phyloP scores from a whole-genome alignment of 2,329 filamentous ascomycete species.

The Trichoderma pleuroti region DNA sequence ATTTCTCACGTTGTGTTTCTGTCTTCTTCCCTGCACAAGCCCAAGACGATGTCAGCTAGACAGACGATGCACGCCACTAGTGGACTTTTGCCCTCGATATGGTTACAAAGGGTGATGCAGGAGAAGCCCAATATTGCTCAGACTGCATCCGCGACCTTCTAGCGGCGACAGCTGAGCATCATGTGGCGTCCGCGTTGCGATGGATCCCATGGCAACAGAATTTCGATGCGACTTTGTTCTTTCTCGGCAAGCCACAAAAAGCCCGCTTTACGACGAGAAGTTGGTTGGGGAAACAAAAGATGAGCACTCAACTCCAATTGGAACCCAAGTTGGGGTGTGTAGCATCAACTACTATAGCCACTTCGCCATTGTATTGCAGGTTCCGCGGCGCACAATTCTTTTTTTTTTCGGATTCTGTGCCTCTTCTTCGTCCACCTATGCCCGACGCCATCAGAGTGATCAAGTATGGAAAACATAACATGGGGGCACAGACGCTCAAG shows the following conservation, averaged over 20 bases:
- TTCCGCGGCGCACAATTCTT: not conserved
- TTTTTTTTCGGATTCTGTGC: no score
- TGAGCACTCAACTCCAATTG: not conserved
- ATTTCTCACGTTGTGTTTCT: not conserved
- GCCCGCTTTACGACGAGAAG: not conserved
- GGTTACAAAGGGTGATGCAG: not conserved
- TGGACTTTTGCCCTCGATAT: not conserved
- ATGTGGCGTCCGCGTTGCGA: constrained; percentile 12
- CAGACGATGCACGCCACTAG: not conserved
- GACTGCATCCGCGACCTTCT: not conserved
- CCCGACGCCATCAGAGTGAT: no score
- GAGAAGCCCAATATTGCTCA: not conserved
- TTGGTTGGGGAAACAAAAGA: not conserved
- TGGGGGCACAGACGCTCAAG: no score
- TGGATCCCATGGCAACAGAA: not conserved
- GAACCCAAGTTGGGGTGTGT: not conserved
- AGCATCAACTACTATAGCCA: not conserved
- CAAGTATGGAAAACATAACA: no score
- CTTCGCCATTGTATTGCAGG: not conserved
- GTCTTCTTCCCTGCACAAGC: not conserved
- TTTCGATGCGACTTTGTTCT: not conserved
- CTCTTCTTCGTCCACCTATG: no score
- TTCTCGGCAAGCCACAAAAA: constrained; percentile 1
- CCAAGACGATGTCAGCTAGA: not conserved
- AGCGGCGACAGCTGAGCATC: constrained; percentile 5